These are phyloP conservation scores for Elongisporangium anandrum DNA, from an alignment of 352 stramenopile genomes.

Conservation along the genomic window DNA sequence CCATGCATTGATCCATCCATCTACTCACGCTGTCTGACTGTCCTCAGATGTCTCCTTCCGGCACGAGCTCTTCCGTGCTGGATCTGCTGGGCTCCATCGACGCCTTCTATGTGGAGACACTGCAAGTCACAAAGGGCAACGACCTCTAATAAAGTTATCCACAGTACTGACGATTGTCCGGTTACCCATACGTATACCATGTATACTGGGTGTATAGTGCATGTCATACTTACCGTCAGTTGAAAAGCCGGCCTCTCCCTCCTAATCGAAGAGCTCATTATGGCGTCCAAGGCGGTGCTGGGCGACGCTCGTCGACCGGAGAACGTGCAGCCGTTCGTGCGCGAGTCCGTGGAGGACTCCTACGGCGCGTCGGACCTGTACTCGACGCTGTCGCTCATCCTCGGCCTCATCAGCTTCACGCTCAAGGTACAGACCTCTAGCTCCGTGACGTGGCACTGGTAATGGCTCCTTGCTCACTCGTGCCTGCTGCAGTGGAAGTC, in stretches of 20 bases:
- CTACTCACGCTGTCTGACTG: constrained; percentile 5
- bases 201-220: background rate
- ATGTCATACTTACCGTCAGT: background rate
- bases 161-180: background rate
- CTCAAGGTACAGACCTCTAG: constrained; percentile 42
- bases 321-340: constrained; percentile 69
- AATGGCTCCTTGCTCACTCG: background rate
- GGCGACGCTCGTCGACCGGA: constrained; percentile 59
- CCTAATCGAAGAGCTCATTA: constrained; percentile 4
- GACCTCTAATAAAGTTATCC: constrained; percentile 7
- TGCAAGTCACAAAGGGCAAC: constrained; percentile 27
- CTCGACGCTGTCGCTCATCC: constrained; percentile 56
- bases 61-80: background rate
- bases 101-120: constrained; percentile 52
- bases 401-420: constrained; percentile 53
- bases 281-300: constrained; percentile 17
- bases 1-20: background rate
- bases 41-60: constrained; percentile 24
- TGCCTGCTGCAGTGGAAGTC: constrained; percentile 44
- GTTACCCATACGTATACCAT: background rate
- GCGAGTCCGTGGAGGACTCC: constrained; percentile 34
- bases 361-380: constrained; percentile 51
- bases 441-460: background rate
- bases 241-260: background rate
- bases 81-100: constrained; percentile 59